These are phyloP conservation scores for Chrysosporium keratinophilum DNA, from an alignment of 2,329 filamentous ascomycete species.

Conservation along the genomic window DNA sequence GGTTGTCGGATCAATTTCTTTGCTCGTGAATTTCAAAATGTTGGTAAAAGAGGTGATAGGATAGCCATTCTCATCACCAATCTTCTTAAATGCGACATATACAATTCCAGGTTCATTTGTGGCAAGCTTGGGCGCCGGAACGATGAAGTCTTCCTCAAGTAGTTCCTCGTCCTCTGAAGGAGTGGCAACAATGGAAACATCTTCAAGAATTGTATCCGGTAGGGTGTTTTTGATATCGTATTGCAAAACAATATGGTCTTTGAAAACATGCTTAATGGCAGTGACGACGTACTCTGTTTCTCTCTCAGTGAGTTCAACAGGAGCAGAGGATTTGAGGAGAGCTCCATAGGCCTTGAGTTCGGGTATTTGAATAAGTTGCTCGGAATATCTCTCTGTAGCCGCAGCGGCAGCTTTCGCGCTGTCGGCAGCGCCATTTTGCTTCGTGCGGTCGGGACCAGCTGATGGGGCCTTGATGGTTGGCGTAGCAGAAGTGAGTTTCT, in stretches of 20 bases:
- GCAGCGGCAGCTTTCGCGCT: slow-evolving; percentile 66
- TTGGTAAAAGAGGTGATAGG: slow-evolving; percentile 79
- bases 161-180: slow-evolving; percentile 71
- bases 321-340: slow-evolving; percentile 79
- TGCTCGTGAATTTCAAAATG: slow-evolving; percentile 89
- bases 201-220: slow-evolving; percentile 77
- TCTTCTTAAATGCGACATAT: slow-evolving; percentile 88
- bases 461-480: slow-evolving; percentile 91
- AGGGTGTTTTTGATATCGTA: slow-evolving; percentile 98
- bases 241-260: slow-evolving; percentile 89
- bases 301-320: slow-evolving; percentile 85
- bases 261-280: slow-evolving; percentile 94
- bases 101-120: slow-evolving; percentile 85
- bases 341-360: slow-evolving; percentile 83
- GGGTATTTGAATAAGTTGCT: slow-evolving; percentile 77
- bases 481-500: slow-evolving; percentile 88
- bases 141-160: slow-evolving; percentile 78
- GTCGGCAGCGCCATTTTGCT: slow-evolving; percentile 58
- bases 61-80: slow-evolving; percentile 59
- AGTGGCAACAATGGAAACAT: slow-evolving; percentile 71
- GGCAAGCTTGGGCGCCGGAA: slow-evolving; percentile 69
- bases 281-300: slow-evolving; percentile 96
- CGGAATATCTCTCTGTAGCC: slow-evolving; percentile 75
- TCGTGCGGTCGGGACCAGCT: slow-evolving; percentile 61
- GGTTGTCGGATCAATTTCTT: slow-evolving; percentile 94